These are phyloP conservation scores for Boletellus ananiceps DNA, from an alignment of 768 basidiomycete species.

Conservation along the genomic window DNA sequence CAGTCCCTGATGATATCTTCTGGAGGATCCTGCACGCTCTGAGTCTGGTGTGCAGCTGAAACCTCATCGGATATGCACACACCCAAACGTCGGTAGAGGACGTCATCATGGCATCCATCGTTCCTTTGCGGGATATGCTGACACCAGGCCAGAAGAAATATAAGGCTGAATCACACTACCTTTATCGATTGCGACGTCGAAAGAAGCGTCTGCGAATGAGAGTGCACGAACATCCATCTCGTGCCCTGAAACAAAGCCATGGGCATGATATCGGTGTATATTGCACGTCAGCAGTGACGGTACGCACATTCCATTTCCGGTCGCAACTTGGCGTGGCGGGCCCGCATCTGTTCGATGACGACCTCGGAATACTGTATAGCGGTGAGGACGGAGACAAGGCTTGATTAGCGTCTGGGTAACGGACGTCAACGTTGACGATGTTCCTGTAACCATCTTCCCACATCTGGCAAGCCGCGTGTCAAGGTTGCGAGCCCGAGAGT, in stretches of 20 bases:
- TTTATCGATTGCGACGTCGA: constrained; percentile 86
- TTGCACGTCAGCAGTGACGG: not conserved
- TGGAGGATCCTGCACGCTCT: constrained; percentile 58
- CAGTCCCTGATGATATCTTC: constrained; percentile 66
- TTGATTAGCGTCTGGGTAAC: constrained; percentile 17
- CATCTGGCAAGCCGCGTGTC: constrained; percentile 50
- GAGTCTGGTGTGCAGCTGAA: not conserved
- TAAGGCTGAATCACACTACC: constrained; percentile 31
- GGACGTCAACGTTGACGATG: constrained; percentile 74
- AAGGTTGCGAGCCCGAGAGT: not conserved
- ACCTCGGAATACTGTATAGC: constrained; percentile 62
- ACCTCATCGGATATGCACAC: constrained; percentile 9
- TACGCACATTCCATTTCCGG: constrained; percentile 69
- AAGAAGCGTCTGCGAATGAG: constrained; percentile 49
- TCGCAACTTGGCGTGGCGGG: constrained; percentile 43
- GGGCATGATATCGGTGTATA: not conserved
- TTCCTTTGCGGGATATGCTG: constrained; percentile 37
- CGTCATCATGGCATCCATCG: constrained; percentile 91
- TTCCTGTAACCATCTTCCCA: constrained; percentile 82
- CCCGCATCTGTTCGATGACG: constrained; percentile 70
- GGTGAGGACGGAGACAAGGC: not conserved
- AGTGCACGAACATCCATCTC: constrained; percentile 81
- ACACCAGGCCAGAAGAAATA: not conserved
- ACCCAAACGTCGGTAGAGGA: constrained; percentile 82
- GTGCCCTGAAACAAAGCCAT: constrained; percentile 47